Evolutionary conservation across 805 yeast genomes (phyloP), one percentile per base, ranked within the genome.

Genomic region (Ogataea thermomethanolica): DNA sequence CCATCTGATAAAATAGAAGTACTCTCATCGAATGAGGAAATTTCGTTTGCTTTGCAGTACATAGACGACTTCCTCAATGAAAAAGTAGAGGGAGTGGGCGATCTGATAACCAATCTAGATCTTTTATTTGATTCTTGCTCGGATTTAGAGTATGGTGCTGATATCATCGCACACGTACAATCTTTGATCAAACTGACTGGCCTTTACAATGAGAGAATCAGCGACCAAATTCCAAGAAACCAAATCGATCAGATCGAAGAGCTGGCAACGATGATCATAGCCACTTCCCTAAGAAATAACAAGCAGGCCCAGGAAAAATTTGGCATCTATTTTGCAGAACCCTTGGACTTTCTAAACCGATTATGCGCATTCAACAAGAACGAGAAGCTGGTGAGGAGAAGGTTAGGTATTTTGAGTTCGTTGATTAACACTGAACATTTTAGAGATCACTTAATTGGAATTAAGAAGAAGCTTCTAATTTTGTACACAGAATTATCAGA

Each of bases 271-370:
- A 67, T 88, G 45, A 67, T 83, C 22, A 65, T 89, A 43, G 81
- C 84, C 0, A 71, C 86, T 5, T 62, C 90, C 4, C 59, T 88
- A 32, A 71, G 96, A 51, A 88, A 88, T 57, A 89, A 89, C 55
- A 79, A 78, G 2, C 74, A 48, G 3, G 62, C 65, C 1, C 56
- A 54, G 32, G 30, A 41, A 7, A 35, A 32, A 3, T 48, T 60
- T 15, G 7, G 40, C 4, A 14, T 37, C 2, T 50, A 54, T 32
- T 35, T 59, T 15, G 32, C 41, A 7, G 42, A 54, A 10, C 48
- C 51, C 1, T 35, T 35, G 12, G 50, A 51, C 11, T 50, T 54
- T 28, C 25, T 56, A n/a, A 10, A 11, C 9, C 39, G 54, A 51
- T 32, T 49, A 4, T 38, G 51, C 0, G 17, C 46, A 5, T 38